These are phyloP conservation scores for Cavenderia fasciculata DNA, from an alignment of 78 protist species.

Conservation along the genomic window DNA sequence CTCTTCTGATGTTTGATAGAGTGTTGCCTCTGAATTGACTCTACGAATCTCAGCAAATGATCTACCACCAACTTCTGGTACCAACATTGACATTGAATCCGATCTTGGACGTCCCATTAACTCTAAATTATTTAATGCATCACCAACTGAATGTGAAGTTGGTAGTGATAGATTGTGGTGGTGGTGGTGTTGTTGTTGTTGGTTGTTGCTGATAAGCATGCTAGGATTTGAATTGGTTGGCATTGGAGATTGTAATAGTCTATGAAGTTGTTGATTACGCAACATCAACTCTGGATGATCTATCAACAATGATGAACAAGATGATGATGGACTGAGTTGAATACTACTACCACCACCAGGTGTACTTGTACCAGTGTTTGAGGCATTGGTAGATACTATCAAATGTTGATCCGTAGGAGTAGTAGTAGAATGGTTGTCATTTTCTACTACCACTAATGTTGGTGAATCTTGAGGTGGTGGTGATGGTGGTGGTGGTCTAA, in stretches of 20 bases:
- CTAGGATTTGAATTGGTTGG: too few relatives aligned
- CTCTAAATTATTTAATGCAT: neutral
- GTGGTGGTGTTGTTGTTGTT: neutral
- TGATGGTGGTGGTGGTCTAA: too few relatives aligned
- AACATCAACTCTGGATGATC: neutral
- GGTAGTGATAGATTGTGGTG: neutral
- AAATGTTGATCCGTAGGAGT: too few relatives aligned
- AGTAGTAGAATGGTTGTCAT: too few relatives aligned
- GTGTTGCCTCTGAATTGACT: slow-evolving; percentile 28
- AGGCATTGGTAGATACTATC: too few relatives aligned
- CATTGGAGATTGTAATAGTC: too few relatives aligned
- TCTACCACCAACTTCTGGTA: neutral
- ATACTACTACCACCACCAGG: too few relatives aligned
- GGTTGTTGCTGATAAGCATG: neutral
- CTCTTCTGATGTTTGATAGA: slow-evolving; percentile 43
- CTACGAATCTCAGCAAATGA: slow-evolving; percentile 51
- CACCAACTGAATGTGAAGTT: neutral
- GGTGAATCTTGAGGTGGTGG: too few relatives aligned
- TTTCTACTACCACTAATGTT: too few relatives aligned
- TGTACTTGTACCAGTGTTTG: too few relatives aligned
- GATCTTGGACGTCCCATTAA: neutral
- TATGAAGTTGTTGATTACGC: neutral
- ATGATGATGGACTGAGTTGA: too few relatives aligned
- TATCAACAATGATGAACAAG: too few relatives aligned
- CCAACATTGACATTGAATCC: slow-evolving; percentile 17